Base-by-base conservation (phyloP, 2,329 filamentous ascomycete genomes). In the Neofusicoccum sp. region DNA sequence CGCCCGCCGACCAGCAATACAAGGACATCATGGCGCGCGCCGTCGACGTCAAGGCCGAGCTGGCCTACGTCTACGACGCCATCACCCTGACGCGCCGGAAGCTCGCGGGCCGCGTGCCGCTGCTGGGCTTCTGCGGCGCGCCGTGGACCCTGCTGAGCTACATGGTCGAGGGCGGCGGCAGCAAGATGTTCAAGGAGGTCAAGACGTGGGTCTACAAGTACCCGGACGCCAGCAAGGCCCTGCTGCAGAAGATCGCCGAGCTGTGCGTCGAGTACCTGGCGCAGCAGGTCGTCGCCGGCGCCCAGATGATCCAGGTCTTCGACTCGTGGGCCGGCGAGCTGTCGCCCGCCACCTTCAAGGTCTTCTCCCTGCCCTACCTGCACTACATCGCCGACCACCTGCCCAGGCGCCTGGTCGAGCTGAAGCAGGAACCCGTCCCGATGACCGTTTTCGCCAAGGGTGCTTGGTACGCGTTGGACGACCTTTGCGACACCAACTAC, bases 391-490 rank as follows among this genome's bases (percentile, higher is more conserved):
- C 93, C 9, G 83, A 89, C 68, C 85, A 93, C 68, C 84, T 99
- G 3, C 94, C 94, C 1, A 83, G 81, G 69, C 88, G 87, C 65
- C 80, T 98, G 63, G 81, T 85, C 69, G 89, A 91, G 74, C 83
- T 96, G 73, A 88, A 88, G 0, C 79, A 94, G 59, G 90, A 93
- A 64, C 83, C 81, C 9, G 94, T 99, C 3, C 95, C 95, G 3
- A 97, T 98, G 93, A 96, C 93, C 4, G 93, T 98, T 29, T 99
- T 99, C 77, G 93, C 95, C 39, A 99, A 99, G 81, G 95, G 95
- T 9, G 94, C 95, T 9, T 98, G 95, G 91, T 95, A 96, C 77
- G 92, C 93, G 3, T 83, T 99, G 54, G 91, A 97, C 69, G 88
- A 91, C 36, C 85, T 95, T 22, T 97, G 93, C 80, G 82, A 93